phyloP scores from a whole-genome alignment of 1,284 basidiomycete genomes.

The Cutaneotrichosporon cyanovorans region DNA sequence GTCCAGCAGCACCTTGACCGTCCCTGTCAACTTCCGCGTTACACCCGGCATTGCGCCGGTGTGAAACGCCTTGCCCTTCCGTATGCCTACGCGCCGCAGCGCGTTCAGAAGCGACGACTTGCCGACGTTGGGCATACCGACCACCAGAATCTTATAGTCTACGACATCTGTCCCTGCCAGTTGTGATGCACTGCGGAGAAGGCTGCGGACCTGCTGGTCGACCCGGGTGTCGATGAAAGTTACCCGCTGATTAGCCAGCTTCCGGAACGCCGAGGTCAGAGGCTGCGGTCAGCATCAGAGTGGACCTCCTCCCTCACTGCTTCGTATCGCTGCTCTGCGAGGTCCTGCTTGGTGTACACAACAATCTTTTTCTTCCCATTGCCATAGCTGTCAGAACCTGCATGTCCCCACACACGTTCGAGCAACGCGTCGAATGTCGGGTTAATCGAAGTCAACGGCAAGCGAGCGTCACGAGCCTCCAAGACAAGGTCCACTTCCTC shows the following conservation, averaged over 20 bases:
- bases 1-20: conserved; percentile 67
- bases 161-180: conserved; percentile 7
- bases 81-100: conserved; percentile 77
- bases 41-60: conserved; percentile 84
- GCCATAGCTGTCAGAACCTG: conserved; percentile 27
- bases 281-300: conserved; percentile 35
- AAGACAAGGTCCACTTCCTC: conserved; percentile 82
- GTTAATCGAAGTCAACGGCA: conserved; percentile 92
- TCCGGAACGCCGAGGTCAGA: conserved; percentile 45
- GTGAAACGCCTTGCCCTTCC: conserved; percentile 76
- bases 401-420: conserved; percentile 30
- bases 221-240: conserved; percentile 50
- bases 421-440: conserved; percentile 65
- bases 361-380: conserved; percentile 65
- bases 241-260: conserved; percentile 47
- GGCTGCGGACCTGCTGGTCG: conserved; percentile 46
- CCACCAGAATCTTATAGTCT: conserved; percentile 77
- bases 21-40: conserved; percentile 73
- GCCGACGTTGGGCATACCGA: conserved; percentile 98
- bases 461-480: conserved; percentile 84
- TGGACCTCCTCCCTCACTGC: conserved; percentile 53
- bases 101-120: conserved; percentile 92
- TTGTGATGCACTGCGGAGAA: conserved; percentile 47
- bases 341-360: conserved; percentile 87
- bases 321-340: conserved; percentile 76